Conservation (phyloP, 306 rosid genomes). For the Gillenia trifoliata region DNA sequence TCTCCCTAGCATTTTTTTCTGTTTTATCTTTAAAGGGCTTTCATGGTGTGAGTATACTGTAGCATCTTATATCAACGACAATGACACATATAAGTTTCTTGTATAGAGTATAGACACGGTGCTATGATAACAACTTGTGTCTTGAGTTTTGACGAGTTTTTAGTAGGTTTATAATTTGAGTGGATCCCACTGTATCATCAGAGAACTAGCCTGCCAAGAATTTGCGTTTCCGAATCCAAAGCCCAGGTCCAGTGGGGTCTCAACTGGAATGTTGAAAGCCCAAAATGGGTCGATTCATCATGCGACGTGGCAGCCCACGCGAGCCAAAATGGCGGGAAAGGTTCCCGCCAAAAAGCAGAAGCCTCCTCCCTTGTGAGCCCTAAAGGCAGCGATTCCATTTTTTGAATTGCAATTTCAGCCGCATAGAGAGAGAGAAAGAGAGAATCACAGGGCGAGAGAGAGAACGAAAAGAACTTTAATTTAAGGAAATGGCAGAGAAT, state of each 20-base stretch:
- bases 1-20: neutral
- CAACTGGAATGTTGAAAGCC: neutral
- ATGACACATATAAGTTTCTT: too few relatives aligned
- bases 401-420: neutral
- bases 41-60: too few relatives aligned
- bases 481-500: slow-evolving; percentile 40
- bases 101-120: too few relatives aligned
- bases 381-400: neutral
- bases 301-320: neutral
- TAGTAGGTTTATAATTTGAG: neutral
- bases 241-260: neutral
- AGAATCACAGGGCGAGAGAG: neutral
- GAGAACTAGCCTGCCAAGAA: neutral
- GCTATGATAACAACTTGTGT: too few relatives aligned
- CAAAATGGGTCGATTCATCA: neutral
- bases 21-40: neutral
- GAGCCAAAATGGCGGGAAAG: slow-evolving; percentile 41
- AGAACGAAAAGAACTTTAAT: neutral
- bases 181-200: neutral
- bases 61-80: too few relatives aligned
- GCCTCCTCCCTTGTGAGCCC: neutral
- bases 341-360: slow-evolving; percentile 49
- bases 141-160: neutral
- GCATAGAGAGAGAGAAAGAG: neutral
- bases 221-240: neutral